Percentiles rank a stretch among this genome's conserved stretches.
Conservation (phyloP, 1,139 yeast species). For the Kodamaea suecica region DNA sequence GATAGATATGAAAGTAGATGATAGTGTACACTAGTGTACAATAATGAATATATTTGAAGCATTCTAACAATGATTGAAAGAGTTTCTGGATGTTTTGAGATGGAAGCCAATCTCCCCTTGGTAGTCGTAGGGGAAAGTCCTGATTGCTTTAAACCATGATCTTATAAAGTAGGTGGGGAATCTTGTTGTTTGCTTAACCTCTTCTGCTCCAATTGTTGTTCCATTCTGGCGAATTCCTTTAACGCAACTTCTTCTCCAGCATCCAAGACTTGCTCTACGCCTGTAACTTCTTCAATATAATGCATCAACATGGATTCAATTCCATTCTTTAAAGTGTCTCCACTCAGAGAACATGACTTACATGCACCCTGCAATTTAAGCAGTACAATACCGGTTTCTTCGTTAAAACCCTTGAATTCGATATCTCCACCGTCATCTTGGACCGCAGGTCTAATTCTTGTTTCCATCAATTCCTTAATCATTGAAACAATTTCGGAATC, state of each 20-base stretch:
- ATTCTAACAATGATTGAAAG: no score
- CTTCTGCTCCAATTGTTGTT: constrained; percentile 32
- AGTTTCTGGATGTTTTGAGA: no score
- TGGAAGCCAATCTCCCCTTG: no score
- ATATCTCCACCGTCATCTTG: constrained; percentile 85
- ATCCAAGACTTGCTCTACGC: constrained; percentile 63
- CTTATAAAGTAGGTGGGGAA: constrained; percentile 33
- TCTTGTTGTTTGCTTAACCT: constrained; percentile 10
- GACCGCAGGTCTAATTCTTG: constrained; percentile 62
- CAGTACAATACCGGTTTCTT: constrained; percentile 65
- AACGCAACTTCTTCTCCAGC: constrained; percentile 53
- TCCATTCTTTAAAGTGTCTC: constrained; percentile 76
- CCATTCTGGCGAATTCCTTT: constrained; percentile 69
- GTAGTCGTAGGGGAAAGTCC: no score
- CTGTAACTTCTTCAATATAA: constrained; percentile 77
- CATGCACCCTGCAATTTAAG: constrained; percentile 82
- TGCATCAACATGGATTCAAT: constrained; percentile 83
- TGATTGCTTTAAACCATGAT: neutral
- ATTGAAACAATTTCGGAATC: constrained; percentile 51
- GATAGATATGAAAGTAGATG: no score
- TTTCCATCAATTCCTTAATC: constrained; percentile 59
- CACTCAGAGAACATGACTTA: constrained; percentile 71
- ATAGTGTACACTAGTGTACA: no score
- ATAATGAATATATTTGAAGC: no score
- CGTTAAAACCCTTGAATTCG: constrained; percentile 68